A percentile compares a stretch with the other conserved stretches of the same genome.
These are phyloP conservation scores for Biscogniauxia marginata DNA, from an alignment of 2,329 filamentous ascomycete genomes.

Conservation along the genomic window DNA sequence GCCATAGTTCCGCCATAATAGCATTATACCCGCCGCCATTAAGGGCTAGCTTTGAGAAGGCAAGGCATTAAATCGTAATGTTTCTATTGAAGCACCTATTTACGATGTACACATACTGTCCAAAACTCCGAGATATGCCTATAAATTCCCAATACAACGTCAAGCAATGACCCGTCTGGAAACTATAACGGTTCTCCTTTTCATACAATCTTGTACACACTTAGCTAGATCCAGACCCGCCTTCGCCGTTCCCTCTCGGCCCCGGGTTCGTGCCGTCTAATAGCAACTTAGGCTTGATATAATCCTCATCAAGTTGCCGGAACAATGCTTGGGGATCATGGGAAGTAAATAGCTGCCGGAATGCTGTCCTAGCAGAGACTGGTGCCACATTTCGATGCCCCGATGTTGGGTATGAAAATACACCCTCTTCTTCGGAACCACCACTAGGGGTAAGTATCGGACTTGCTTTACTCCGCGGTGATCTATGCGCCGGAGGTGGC, in stretches of 20 bases:
- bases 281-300: slow-evolving; percentile 87
- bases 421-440: slow-evolving; percentile 30
- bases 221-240: slow-evolving; percentile 24
- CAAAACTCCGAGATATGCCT: slow-evolving; percentile 13
- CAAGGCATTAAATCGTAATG: background rate
- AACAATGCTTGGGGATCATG: slow-evolving; percentile 91
- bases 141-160: slow-evolving; percentile 6
- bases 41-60: too few relatives aligned
- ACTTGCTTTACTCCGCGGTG: slow-evolving; percentile 40
- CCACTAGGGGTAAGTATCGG: slow-evolving; percentile 35
- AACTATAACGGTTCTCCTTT: slow-evolving; percentile 11
- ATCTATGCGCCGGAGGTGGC: slow-evolving; percentile 56
- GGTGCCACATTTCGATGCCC: slow-evolving; percentile 37
- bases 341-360: slow-evolving; percentile 77
- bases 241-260: slow-evolving; percentile 28
- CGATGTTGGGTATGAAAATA: slow-evolving; percentile 36
- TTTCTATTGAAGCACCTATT: background rate
- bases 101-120: slow-evolving; percentile 7
- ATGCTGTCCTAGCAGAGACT: slow-evolving; percentile 71
- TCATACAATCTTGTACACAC: slow-evolving; percentile 3
- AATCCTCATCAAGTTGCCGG: slow-evolving; percentile 90
- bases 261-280: slow-evolving; percentile 63
- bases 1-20: too few relatives aligned
- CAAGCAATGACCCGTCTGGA: background rate
- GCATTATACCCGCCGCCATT: too few relatives aligned